phyloP scores from a whole-genome alignment of 345 rosid species.

The Linum usitatissimum region DNA sequence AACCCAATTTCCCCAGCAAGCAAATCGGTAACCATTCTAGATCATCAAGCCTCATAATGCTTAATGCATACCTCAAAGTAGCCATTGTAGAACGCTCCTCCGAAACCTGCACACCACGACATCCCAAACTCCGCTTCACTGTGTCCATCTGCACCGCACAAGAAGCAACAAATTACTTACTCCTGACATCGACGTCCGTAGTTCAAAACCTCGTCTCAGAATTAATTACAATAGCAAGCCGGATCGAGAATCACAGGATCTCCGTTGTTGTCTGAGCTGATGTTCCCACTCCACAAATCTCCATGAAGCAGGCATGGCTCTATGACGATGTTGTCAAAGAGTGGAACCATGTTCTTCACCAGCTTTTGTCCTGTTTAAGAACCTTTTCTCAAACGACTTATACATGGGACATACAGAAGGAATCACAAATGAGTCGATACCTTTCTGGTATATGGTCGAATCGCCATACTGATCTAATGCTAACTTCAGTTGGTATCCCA shows the following conservation, averaged over 20 bases:
- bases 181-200: background rate
- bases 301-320: conserved; percentile 95
- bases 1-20: background rate
- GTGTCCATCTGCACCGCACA: conserved; percentile 56
- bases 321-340: conserved; percentile 47
- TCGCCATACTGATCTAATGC: conserved; percentile 60
- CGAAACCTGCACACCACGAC: conserved; percentile 96
- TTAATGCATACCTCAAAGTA: conserved; percentile 53
- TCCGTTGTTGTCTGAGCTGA: conserved; percentile 62
- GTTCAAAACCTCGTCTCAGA: background rate
- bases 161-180: background rate
- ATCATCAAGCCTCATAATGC: background rate
- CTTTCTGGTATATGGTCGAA: conserved; percentile 63
- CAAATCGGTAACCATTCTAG: background rate
- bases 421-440: conserved; percentile 19
- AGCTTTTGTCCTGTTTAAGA: conserved; percentile 49
- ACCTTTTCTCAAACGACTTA: too few species aligned
- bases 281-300: conserved; percentile 95
- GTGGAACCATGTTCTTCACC: conserved; percentile 60
- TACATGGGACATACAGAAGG: too few species aligned
- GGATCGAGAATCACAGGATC: conserved; percentile 93
- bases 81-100: conserved; percentile 65
- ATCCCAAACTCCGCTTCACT: conserved; percentile 90
- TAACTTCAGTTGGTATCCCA: conserved; percentile 79
- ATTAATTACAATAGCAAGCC: conserved; percentile 72